Base-by-base conservation (phyloP, 1,139 yeast species). In the Pichia sp. region DNA sequence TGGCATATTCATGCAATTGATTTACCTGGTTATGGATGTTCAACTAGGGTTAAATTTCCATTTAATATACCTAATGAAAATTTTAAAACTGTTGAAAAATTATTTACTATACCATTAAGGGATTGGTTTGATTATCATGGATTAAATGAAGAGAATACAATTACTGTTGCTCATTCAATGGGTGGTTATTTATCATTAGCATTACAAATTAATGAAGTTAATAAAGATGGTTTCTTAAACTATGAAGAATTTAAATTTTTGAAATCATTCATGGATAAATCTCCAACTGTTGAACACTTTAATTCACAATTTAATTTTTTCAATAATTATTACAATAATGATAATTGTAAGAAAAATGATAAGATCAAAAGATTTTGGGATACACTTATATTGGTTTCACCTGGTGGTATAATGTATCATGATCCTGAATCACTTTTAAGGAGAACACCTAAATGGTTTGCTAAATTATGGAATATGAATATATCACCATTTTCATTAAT, bases 1-100 rank as follows among this genome's bases (percentile, higher is more conserved):
- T 80, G 86, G 84, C 67, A 77, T 44, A 68, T 83, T 25, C 91
- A 82, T 61, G 77, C 86, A 1, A 69, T 83, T 14, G 91, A 83
- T 54, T 59, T 82, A 26, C 67, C 81, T n/a, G 93, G 91, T 0
- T 82, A 79, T 55, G 91, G 91, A 0, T 79, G 81, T 51, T 79
- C 86, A 1, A 72, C 85, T 1, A 62, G 91, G 46, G 82, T 84
- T 0, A 62, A 65, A 9, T 78, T 76, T 43, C 73, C 73, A 51
- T 47, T 9, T 53, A 53, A 36, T 54, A 40, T 60, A 52, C 45
- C 68, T 54, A 17, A 41, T 43, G 53, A 55, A 22, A 50, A 61
- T 15, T 48, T 53, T 31, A 38, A 45, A 8, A 48, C 46, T 12
- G 76, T 74, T 22, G 81, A 75, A 50, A 50, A 56, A 5, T 71